A percentile compares a stretch with the other conserved stretches of the same genome.
Evolutionary conservation across 2,329 filamentous ascomycete species (phyloP).

Genomic region (Penicillium sp.): DNA sequence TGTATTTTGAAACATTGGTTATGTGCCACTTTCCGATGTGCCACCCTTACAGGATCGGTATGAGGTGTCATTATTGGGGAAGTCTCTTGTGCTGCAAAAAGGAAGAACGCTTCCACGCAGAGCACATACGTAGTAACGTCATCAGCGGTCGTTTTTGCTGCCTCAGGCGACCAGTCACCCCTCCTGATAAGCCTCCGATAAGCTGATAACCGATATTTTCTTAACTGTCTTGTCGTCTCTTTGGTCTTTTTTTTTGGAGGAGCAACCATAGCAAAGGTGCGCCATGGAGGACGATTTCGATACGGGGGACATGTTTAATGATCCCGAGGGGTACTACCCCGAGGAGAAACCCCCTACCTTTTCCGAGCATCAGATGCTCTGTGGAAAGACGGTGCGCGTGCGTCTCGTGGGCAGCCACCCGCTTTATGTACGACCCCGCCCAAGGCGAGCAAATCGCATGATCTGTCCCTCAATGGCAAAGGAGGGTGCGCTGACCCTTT

Average conservation of each 20-base stretch:
- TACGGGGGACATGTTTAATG: slow-evolving; percentile 68
- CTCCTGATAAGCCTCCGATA: slow-evolving; percentile 21
- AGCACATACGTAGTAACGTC: neutral
- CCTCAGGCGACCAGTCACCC: slow-evolving; percentile 14
- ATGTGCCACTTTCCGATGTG: neutral
- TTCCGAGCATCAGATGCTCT: slow-evolving; percentile 70
- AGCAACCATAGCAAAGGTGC: slow-evolving; percentile 6
- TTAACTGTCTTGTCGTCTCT: slow-evolving; percentile 2
- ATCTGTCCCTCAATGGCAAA: slow-evolving; percentile 13
- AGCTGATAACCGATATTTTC: slow-evolving; percentile 5
- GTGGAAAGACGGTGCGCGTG: slow-evolving; percentile 67
- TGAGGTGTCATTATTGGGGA: neutral
- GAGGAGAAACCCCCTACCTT: slow-evolving; percentile 75
- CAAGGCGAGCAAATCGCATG: neutral
- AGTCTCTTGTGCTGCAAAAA: neutral
- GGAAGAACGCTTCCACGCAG: neutral
- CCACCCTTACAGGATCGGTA: no score
- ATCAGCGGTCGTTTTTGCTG: neutral
- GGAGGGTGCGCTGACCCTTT: neutral
- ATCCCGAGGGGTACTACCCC: slow-evolving; percentile 79
- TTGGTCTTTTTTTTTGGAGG: neutral
- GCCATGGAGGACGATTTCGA: slow-evolving; percentile 43
- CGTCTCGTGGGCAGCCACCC: slow-evolving; percentile 85
- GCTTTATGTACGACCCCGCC: slow-evolving; percentile 65
- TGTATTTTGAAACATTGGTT: neutral